These are phyloP conservation scores for Daldinia concentrica DNA, from an alignment of 495 filamentous ascomycete genomes.

Conservation along the genomic window DNA sequence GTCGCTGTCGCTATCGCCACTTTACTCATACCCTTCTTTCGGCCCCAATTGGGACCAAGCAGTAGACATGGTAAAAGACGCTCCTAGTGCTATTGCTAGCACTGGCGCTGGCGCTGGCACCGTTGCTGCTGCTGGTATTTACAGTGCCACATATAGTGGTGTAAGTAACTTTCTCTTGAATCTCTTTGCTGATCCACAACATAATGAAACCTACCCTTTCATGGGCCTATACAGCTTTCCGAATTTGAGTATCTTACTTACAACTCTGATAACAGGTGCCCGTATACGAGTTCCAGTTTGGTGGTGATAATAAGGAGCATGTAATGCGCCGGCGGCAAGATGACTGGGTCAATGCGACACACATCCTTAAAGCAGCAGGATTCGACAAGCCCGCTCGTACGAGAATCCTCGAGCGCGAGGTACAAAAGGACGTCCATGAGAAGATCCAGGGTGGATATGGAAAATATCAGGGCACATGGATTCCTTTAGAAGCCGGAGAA, in stretches of 20 bases:
- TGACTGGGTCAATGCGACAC: constrained; percentile 94
- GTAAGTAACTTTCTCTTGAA: constrained; percentile 61
- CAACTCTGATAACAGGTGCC: constrained; percentile 72
- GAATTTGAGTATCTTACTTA: neutral
- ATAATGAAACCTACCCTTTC: neutral
- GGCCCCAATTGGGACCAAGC: constrained; percentile 10
- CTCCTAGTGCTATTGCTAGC: constrained; percentile 17
- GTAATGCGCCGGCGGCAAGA: constrained; percentile 91
- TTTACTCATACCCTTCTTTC: neutral
- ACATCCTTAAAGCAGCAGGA: constrained; percentile 82
- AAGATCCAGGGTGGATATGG: constrained; percentile 98
- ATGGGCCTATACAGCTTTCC: neutral
- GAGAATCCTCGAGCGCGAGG: constrained; percentile 92
- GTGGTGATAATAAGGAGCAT: constrained; percentile 71
- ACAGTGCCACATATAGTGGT: constrained; percentile 93
- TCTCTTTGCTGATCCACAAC: constrained; percentile 4
- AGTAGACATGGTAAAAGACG: constrained; percentile 53
- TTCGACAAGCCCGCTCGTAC: constrained; percentile 89
- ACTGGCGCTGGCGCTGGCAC: neutral
- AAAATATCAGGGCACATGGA: constrained; percentile 99
- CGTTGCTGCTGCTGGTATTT: constrained; percentile 60
- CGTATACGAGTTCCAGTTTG: constrained; percentile 88
- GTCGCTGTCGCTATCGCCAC: neutral
- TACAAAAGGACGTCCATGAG: constrained; percentile 94
- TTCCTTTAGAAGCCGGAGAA: constrained; percentile 83